These are phyloP conservation scores for Coemansia sp. DNA, from an alignment of 192 early-diverging fungal species.

Conservation along the genomic window DNA sequence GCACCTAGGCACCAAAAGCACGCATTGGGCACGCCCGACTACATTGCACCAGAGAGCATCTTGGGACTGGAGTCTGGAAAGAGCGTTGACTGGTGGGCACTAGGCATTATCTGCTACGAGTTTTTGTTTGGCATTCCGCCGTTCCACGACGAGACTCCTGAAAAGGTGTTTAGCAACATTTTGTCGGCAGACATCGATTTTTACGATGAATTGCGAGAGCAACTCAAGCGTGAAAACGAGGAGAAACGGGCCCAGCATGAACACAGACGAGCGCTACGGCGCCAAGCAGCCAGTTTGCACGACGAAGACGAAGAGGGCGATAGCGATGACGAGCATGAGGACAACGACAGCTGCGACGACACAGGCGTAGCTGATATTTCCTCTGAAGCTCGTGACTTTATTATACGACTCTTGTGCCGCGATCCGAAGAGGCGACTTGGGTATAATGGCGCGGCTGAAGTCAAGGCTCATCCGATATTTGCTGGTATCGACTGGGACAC, in stretches of 20 bases:
- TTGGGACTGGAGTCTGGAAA: slow-evolving; percentile 74
- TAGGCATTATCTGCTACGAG: slow-evolving; percentile 92
- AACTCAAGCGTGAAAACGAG: not conserved
- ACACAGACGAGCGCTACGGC: not conserved
- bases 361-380: slow-evolving; percentile 21
- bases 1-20: slow-evolving; percentile 34
- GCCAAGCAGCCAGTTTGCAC: not conserved
- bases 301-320: slow-evolving; percentile 10
- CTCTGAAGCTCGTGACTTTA: slow-evolving; percentile 50
- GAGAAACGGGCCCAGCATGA: not conserved
- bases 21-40: slow-evolving; percentile 84
- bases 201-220: slow-evolving; percentile 31
- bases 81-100: slow-evolving; percentile 88
- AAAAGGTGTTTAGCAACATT: slow-evolving; percentile 52
- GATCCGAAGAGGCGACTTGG: slow-evolving; percentile 64
- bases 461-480: slow-evolving; percentile 69
- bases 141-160: slow-evolving; percentile 59
- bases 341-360: slow-evolving; percentile 9
- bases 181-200: slow-evolving; percentile 39
- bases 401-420: slow-evolving; percentile 59
- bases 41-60: slow-evolving; percentile 94
- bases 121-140: slow-evolving; percentile 88
- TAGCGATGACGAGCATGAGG: slow-evolving; percentile 19
- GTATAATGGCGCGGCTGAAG: slow-evolving; percentile 58
- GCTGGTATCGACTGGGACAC: slow-evolving; percentile 62